These are phyloP conservation scores for Margaritispora aquatica DNA, from an alignment of 495 filamentous ascomycete genomes.

Conservation along the genomic window DNA sequence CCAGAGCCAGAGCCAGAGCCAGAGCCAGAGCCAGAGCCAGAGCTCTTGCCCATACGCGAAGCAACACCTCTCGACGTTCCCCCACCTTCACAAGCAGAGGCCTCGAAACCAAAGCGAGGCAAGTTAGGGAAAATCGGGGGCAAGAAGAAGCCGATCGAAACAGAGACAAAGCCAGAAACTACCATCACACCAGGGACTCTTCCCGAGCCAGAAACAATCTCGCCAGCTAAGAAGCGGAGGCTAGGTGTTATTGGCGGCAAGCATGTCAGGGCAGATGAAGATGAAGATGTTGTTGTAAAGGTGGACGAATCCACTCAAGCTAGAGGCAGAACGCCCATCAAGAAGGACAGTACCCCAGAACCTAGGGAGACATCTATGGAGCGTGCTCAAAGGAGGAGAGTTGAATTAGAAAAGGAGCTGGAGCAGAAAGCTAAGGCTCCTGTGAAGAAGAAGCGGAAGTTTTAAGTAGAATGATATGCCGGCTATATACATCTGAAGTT, in stretches of 20 bases:
- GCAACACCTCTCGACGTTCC: background rate
- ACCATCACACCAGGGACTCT: background rate
- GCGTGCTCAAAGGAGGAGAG: constrained; percentile 55
- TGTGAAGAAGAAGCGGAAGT: constrained; percentile 66
- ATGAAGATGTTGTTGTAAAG: background rate
- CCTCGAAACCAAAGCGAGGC: constrained; percentile 6
- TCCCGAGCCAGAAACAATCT: background rate
- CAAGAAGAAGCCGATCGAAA: constrained; percentile 6
- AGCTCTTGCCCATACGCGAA: background rate
- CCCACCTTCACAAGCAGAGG: background rate
- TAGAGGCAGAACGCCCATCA: background rate
- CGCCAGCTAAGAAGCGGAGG: background rate
- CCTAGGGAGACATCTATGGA: constrained; percentile 42
- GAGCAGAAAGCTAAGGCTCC: constrained; percentile 56
- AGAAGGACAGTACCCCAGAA: constrained; percentile 9
- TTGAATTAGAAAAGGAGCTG: constrained; percentile 58
- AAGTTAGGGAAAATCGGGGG: constrained; percentile 16
- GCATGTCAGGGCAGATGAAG: too few species aligned
- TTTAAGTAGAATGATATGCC: too few species aligned
- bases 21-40: too few species aligned
- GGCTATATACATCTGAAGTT: too few species aligned
- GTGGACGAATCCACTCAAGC: background rate
- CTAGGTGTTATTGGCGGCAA: constrained; percentile 8
- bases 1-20: too few species aligned
- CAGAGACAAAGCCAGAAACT: background rate